Evolutionary conservation across 352 stramenopile genomes (phyloP).

Genomic region (Elongisporangium prolatum): DNA sequence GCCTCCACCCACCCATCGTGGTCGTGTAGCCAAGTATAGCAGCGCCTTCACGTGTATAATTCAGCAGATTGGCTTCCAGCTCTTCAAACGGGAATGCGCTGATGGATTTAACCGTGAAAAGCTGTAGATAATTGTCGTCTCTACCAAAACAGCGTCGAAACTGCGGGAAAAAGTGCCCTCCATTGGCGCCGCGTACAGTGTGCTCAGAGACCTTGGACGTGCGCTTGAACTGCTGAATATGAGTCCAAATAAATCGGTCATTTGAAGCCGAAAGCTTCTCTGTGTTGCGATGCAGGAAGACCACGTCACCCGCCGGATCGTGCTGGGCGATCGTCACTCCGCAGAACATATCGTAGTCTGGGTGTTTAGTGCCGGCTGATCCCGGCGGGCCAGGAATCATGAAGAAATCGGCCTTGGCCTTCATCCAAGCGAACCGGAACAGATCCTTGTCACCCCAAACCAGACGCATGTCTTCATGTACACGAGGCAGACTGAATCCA

Average conservation of each 20-base stretch:
- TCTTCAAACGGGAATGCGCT: conserved; percentile 31
- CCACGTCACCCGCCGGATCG: too few relatives aligned
- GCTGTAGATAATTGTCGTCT: conserved; percentile 58
- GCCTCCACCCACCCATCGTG: background rate
- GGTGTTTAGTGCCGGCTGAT: too few relatives aligned
- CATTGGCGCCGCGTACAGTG: conserved; percentile 51
- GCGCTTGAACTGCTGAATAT: conserved; percentile 60
- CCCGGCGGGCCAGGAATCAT: too few relatives aligned
- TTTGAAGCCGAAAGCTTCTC: conserved; percentile 45
- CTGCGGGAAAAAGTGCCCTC: conserved; percentile 43
- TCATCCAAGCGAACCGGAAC: too few relatives aligned
- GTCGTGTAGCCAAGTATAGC: conserved; percentile 13
- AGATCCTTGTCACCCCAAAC: too few relatives aligned
- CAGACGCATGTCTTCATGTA: too few relatives aligned
- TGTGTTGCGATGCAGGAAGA: conserved; percentile 62
- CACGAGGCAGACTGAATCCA: too few relatives aligned
- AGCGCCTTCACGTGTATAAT: conserved; percentile 31
- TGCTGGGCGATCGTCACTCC: too few relatives aligned
- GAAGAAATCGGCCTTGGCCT: too few relatives aligned
- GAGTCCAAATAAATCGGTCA: conserved; percentile 29
- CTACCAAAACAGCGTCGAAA: conserved; percentile 61
- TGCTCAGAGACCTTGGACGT: too few relatives aligned
- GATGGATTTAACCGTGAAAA: conserved; percentile 40
- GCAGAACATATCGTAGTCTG: too few relatives aligned
- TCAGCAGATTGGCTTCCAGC: conserved; percentile 35